phyloP scores from a whole-genome alignment of 1,139 yeast species.

The Suhomyces ambrosiae region DNA sequence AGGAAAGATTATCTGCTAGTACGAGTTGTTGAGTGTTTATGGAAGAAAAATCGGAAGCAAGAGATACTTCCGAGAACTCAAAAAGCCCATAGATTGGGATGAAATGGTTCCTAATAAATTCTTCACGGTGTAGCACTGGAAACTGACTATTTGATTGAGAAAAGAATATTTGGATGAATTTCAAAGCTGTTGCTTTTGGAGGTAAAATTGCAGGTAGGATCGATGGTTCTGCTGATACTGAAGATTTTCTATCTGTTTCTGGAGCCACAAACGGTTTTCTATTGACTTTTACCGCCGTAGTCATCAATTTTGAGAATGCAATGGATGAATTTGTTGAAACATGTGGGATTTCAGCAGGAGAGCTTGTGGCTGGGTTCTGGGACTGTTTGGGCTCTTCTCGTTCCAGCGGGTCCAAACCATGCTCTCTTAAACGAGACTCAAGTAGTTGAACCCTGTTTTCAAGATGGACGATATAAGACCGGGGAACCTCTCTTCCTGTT shows the following conservation, averaged over 20 bases:
- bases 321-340: no score
- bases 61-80: slow-evolving; percentile 50
- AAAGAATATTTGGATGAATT: slow-evolving; percentile 66
- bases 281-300: slow-evolving; percentile 72
- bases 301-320: slow-evolving; percentile 71
- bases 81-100: slow-evolving; percentile 77
- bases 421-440: slow-evolving; percentile 49
- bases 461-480: slow-evolving; percentile 74
- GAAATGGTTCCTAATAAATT: slow-evolving; percentile 64
- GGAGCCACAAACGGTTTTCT: no score
- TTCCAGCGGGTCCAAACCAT: slow-evolving; percentile 48
- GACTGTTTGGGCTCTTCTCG: no score
- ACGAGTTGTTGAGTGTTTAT: slow-evolving; percentile 36
- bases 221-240: neutral
- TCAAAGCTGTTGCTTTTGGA: slow-evolving; percentile 68
- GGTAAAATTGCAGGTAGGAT: slow-evolving; percentile 60
- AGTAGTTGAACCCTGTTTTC: slow-evolving; percentile 64
- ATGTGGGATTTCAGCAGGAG: no score
- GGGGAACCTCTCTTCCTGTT: slow-evolving; percentile 82
- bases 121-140: slow-evolving; percentile 81
- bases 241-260: no score
- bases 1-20: slow-evolving; percentile 39
- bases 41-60: slow-evolving; percentile 64
- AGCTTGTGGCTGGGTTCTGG: no score
- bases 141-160: slow-evolving; percentile 80